A percentile compares a stretch with the other conserved stretches of the same genome.
phyloP scores from a whole-genome alignment of 2,329 filamentous ascomycete species.

The Metarhizium anisopliae region DNA sequence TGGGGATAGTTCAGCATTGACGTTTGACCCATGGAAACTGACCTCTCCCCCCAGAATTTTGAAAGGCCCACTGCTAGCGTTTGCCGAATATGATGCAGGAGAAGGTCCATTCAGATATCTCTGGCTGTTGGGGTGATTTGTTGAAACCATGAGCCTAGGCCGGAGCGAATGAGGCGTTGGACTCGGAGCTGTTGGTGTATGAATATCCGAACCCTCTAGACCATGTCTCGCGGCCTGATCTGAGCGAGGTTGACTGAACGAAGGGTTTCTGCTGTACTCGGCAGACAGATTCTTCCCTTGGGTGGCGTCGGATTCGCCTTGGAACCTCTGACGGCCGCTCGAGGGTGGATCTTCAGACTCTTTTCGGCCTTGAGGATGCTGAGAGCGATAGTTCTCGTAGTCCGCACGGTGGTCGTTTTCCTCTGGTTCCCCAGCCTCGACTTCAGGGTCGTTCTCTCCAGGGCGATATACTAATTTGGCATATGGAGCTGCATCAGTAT shows the following conservation, averaged over 20 bases:
- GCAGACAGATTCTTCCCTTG: not conserved
- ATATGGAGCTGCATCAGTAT: conserved; percentile 40
- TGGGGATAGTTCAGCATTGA: not conserved
- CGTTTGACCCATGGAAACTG: not conserved
- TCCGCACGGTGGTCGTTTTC: not conserved
- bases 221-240: not conserved
- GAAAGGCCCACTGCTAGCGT: not conserved
- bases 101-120: not conserved
- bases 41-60: not conserved
- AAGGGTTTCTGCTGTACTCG: not conserved
- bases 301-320: not conserved
- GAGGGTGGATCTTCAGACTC: not conserved
- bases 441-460: not conserved
- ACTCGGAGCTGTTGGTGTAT: not conserved
- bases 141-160: not conserved
- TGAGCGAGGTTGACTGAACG: not conserved
- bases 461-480: conserved; percentile 32
- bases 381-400: not conserved
- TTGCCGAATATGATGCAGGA: not conserved
- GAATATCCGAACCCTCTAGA: not conserved
- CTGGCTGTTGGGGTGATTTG: not conserved
- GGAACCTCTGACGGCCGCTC: not conserved
- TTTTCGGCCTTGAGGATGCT: not conserved
- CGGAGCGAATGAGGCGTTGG: not conserved
- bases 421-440: not conserved